phyloP scores from a whole-genome alignment of 768 basidiomycete species.

The Hemileccinum rubropunctum region DNA sequence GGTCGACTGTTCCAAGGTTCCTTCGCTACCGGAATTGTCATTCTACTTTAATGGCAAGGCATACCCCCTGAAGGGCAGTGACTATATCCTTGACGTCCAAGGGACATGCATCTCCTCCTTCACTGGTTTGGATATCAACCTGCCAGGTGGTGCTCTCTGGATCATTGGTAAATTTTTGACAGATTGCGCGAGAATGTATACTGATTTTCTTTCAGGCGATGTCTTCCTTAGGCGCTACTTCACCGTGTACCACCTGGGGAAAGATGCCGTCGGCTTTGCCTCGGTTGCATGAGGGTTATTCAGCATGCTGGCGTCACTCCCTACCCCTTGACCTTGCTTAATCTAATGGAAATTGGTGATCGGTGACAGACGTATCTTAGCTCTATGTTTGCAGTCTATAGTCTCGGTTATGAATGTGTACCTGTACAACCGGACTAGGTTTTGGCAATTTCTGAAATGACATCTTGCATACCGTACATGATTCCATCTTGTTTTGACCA shows the following conservation, averaged over 20 bases:
- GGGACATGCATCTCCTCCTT: constrained; percentile 95
- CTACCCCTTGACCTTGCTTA: constrained; percentile 10
- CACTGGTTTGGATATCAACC: constrained; percentile 85
- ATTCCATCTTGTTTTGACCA: not conserved
- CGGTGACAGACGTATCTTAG: not conserved
- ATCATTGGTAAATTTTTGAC: constrained; percentile 64
- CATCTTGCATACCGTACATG: not conserved
- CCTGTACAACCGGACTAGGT: not conserved
- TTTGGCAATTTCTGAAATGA: too few species aligned
- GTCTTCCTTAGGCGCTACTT: constrained; percentile 90
- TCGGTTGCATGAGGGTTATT: constrained; percentile 28
- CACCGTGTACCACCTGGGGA: constrained; percentile 84
- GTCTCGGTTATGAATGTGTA: not conserved
- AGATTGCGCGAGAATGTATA: not conserved
- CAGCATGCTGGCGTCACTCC: not conserved
- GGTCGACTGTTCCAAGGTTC: constrained; percentile 83
- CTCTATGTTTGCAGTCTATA: not conserved
- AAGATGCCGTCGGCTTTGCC: constrained; percentile 84
- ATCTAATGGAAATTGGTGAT: constrained; percentile 4
- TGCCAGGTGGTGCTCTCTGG: constrained; percentile 81
- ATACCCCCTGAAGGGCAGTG: constrained; percentile 75
- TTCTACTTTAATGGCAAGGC: constrained; percentile 81
- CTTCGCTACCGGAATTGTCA: constrained; percentile 78
- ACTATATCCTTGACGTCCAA: constrained; percentile 89
- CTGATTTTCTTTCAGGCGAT: constrained; percentile 50